These are phyloP conservation scores for Auricularia sp. DNA, from an alignment of 768 basidiomycete species.

Conservation along the genomic window DNA sequence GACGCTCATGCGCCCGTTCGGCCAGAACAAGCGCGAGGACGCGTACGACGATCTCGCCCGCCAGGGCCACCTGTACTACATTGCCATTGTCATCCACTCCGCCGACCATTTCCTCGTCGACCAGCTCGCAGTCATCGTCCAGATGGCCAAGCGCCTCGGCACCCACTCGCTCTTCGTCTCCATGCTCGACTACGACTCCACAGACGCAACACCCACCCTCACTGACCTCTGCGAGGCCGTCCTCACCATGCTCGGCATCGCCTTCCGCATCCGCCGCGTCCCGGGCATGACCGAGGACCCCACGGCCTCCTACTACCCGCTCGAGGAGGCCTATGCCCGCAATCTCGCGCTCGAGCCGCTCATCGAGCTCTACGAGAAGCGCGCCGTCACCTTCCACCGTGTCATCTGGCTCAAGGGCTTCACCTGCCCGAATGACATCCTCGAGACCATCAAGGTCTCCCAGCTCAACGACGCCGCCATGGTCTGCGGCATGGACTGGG, in stretches of 20 bases:
- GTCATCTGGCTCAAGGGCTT: constrained; percentile 99
- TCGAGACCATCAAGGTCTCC: constrained; percentile 90
- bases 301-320: constrained; percentile 82
- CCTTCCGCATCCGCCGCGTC: constrained; percentile 87
- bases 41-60: constrained; percentile 83
- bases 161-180: constrained; percentile 89
- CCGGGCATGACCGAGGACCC: constrained; percentile 89
- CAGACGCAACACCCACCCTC: constrained; percentile 89
- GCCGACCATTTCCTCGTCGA: constrained; percentile 99
- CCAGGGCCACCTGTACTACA: constrained; percentile 80
- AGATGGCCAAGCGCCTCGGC: constrained; percentile 85
- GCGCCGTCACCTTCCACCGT: constrained; percentile 75
- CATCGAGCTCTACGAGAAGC: constrained; percentile 63
- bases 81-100: constrained; percentile 92
- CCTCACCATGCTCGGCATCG: constrained; percentile 83
- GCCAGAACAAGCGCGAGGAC: constrained; percentile 76
- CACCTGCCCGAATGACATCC: constrained; percentile 95
- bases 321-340: constrained; percentile 89
- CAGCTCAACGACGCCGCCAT: constrained; percentile 88
- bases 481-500: constrained; percentile 99
- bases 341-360: constrained; percentile 90
- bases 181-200: constrained; percentile 94
- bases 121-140: constrained; percentile 95
- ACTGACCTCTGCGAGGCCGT: constrained; percentile 94
- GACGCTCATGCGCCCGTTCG: constrained; percentile 88